A percentile compares a stretch with the other conserved stretches of the same genome.
phyloP scores from a whole-genome alignment of 2,329 filamentous ascomycete genomes.

The Neofusicoccum kwambonambiense region DNA sequence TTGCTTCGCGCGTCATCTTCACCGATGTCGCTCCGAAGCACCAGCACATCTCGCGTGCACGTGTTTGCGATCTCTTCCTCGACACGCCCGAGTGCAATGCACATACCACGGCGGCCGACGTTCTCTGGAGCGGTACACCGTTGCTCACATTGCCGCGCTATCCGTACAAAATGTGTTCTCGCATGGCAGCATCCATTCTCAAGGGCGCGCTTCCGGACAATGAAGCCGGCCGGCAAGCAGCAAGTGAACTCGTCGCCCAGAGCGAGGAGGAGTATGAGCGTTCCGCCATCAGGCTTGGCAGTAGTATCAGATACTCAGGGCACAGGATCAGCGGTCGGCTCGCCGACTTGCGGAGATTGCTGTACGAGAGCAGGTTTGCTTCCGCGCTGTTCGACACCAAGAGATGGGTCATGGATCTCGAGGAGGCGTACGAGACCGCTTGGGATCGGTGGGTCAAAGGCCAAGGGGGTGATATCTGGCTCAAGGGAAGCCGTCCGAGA shows the following conservation, averaged over 20 bases:
- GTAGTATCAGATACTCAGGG: conserved; percentile 32
- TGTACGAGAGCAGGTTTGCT: conserved; percentile 81
- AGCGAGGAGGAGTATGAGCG: conserved; percentile 84
- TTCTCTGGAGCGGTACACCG: conserved; percentile 94
- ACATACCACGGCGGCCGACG: conserved; percentile 94
- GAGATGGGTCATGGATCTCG: conserved; percentile 87
- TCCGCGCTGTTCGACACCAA: conserved; percentile 88
- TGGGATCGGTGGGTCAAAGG: conserved; percentile 87
- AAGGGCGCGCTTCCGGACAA: conserved; percentile 79
- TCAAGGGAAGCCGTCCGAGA: conserved; percentile 42
- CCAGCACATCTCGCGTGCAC: conserved; percentile 86
- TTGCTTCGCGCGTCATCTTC: conserved; percentile 85
- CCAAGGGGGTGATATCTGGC: conserved; percentile 88
- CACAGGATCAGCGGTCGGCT: conserved; percentile 60
- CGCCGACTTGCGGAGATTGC: conserved; percentile 72
- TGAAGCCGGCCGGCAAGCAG: conserved; percentile 64
- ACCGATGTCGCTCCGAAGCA: conserved; percentile 96
- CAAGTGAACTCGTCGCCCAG: conserved; percentile 71
- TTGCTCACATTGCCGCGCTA: conserved; percentile 88
- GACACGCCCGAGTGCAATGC: conserved; percentile 98
- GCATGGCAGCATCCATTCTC: conserved; percentile 94
- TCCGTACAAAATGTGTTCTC: conserved; percentile 97
- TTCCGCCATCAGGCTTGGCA: conserved; percentile 40
- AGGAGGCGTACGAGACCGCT: conserved; percentile 82
- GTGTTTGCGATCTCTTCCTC: conserved; percentile 90